Percentiles rank a stretch among this genome's conserved stretches.
Evolutionary conservation across 176 grass and related monocot genomes (phyloP).

Genomic region (Avena sativa): DNA sequence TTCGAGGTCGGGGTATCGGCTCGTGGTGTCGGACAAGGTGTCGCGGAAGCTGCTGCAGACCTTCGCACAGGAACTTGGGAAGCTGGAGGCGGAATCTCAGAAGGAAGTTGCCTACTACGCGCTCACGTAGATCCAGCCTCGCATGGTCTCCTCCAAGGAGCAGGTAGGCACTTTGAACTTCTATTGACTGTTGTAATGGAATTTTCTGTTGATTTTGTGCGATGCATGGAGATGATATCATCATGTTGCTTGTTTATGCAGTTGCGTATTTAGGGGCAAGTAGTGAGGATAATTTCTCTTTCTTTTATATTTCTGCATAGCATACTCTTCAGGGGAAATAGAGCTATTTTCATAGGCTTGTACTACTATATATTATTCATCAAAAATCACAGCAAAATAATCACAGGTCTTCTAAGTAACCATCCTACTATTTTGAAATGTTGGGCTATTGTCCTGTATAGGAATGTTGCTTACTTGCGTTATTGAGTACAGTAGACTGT

Average conservation of each 20-base stretch:
- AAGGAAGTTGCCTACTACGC: constrained; percentile 95
- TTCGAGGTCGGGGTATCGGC: no score
- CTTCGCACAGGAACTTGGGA: constrained; percentile 88
- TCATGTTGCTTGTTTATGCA: not conserved
- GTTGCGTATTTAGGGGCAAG: not conserved
- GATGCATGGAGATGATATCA: not conserved
- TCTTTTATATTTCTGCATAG: not conserved
- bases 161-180: constrained; percentile 58
- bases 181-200: not conserved
- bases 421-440: no score
- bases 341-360: no score
- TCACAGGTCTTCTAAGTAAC: no score
- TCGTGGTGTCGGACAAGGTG: constrained; percentile 92
- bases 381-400: no score
- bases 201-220: not conserved
- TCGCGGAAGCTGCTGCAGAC: constrained; percentile 95
- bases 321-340: not conserved
- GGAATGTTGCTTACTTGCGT: no score
- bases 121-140: constrained; percentile 95
- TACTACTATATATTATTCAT: no score
- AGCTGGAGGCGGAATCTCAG: constrained; percentile 77
- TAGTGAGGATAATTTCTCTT: not conserved
- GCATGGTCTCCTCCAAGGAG: constrained; percentile 94
- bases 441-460: no score
- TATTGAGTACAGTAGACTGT: no score